These are phyloP conservation scores for Aspergillus bombycis DNA, from an alignment of 2,329 filamentous ascomycete genomes.

Conservation along the genomic window DNA sequence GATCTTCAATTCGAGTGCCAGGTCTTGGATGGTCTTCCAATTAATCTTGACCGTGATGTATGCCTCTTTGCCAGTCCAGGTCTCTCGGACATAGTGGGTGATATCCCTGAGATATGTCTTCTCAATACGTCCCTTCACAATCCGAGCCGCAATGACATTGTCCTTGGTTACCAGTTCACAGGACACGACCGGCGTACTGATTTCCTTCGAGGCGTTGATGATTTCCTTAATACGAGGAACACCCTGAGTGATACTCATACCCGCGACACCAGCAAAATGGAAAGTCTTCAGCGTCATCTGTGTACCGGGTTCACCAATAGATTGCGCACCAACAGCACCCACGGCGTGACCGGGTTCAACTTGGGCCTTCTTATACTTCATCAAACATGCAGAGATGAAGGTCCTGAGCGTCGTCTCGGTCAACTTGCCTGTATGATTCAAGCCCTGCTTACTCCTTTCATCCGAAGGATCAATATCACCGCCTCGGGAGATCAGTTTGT, in stretches of 20 bases:
- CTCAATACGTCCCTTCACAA: constrained; percentile 92
- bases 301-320: constrained; percentile 95
- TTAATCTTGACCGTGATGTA: constrained; percentile 84
- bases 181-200: constrained; percentile 91
- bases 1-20: constrained; percentile 78
- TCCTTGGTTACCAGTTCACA: constrained; percentile 79
- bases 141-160: constrained; percentile 76
- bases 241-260: constrained; percentile 99
- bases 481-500: constrained; percentile 56
- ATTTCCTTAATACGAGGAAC: constrained; percentile 99
- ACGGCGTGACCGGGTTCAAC: constrained; percentile 95
- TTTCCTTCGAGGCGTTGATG: constrained; percentile 93
- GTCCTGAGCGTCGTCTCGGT: constrained; percentile 71
- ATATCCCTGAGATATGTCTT: constrained; percentile 88
- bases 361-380: constrained; percentile 87
- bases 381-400: constrained; percentile 81
- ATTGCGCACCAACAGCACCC: constrained; percentile 93
- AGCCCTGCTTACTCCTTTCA: constrained; percentile 34
- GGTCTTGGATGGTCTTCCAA: constrained; percentile 72
- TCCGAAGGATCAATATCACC: constrained; percentile 35
- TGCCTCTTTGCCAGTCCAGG: constrained; percentile 76
- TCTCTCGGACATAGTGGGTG: constrained; percentile 80
- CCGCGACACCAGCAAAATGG: constrained; percentile 99
- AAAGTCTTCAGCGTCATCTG: constrained; percentile 99
- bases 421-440: constrained; percentile 80